Evolutionary conservation across 192 early-diverging fungal species (phyloP).

Genomic region (Mortierella hygrophila): DNA sequence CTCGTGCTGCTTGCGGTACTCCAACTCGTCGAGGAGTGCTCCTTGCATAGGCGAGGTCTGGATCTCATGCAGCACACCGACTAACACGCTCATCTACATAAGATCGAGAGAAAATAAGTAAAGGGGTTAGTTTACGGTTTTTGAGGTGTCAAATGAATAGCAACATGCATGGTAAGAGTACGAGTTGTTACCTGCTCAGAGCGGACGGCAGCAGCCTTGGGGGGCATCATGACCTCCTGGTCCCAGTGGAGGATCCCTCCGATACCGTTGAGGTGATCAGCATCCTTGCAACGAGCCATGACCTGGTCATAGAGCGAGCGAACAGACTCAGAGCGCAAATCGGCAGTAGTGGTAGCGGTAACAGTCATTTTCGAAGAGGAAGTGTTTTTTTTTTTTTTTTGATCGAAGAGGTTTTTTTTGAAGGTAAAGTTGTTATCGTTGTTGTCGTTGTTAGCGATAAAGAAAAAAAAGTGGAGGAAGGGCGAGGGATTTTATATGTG

Average conservation of each 20-base stretch:
- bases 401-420: too few species aligned
- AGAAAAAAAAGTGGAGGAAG: background rate
- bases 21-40: conserved; percentile 40
- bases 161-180: background rate
- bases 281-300: conserved; percentile 30
- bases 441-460: background rate
- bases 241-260: conserved; percentile 47
- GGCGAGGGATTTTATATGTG: background rate
- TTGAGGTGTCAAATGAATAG: background rate
- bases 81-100: conserved; percentile 33
- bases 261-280: conserved; percentile 21
- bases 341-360: conserved; percentile 35
- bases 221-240: conserved; percentile 58
- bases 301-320: conserved; percentile 49
- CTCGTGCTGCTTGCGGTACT: conserved; percentile 5
- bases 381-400: too few species aligned
- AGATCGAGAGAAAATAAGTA: background rate
- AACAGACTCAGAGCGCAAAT: conserved; percentile 41
- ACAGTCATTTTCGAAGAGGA: conserved; percentile 28
- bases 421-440: background rate
- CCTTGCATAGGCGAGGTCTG: conserved; percentile 35
- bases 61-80: conserved; percentile 40
- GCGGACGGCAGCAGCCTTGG: conserved; percentile 33
- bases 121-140: background rate
- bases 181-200: conserved; percentile 24